phyloP scores from a whole-genome alignment of 352 stramenopile genomes.

The Pythium graminicola region DNA sequence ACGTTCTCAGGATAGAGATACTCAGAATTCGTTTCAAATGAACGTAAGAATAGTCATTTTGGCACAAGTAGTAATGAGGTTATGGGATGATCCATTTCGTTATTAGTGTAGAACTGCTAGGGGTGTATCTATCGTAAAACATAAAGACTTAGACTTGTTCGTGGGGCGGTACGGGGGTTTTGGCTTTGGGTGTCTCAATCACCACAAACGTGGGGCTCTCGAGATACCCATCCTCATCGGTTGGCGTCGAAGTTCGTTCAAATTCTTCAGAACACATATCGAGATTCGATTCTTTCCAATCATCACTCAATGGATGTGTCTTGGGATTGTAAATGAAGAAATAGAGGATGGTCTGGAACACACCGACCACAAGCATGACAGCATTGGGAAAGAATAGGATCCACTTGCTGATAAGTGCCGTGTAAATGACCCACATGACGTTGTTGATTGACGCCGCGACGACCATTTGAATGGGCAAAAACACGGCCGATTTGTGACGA shows the following conservation, averaged over 20 bases:
- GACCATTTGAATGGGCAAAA: slow-evolving; percentile 59
- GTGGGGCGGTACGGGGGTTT: background rate
- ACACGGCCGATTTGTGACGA: slow-evolving; percentile 43
- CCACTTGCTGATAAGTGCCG: slow-evolving; percentile 39
- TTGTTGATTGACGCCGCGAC: slow-evolving; percentile 63
- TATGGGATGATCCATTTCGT: background rate
- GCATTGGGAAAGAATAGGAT: slow-evolving; percentile 48
- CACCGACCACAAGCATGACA: slow-evolving; percentile 42
- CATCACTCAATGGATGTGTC: background rate
- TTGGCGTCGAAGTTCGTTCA: background rate
- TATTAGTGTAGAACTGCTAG: background rate
- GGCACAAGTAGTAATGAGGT: no score
- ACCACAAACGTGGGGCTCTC: background rate
- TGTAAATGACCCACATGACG: slow-evolving; percentile 67
- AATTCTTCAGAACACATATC: no score
- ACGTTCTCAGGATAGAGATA: background rate
- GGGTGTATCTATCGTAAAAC: background rate
- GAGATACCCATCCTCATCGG: background rate
- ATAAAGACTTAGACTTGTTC: no score
- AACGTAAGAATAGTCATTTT: no score
- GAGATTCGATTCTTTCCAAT: no score
- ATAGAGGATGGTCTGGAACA: slow-evolving; percentile 55
- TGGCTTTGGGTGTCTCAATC: background rate
- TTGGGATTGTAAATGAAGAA: slow-evolving; percentile 39
- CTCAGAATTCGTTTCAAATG: background rate